phyloP scores from a whole-genome alignment of 805 yeast genomes.

The Pichia scutulata region DNA sequence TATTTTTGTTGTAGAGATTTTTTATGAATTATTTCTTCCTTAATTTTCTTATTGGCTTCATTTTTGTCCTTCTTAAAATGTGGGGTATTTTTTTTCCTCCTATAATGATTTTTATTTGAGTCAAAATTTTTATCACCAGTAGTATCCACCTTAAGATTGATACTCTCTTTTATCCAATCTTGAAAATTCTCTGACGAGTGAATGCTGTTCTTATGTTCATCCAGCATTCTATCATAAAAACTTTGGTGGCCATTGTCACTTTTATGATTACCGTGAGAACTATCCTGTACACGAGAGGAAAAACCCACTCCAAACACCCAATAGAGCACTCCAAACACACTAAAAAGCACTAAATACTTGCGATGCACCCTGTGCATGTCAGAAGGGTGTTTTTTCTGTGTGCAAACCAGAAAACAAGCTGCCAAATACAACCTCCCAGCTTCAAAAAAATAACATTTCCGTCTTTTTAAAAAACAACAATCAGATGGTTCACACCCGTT shows the following conservation, averaged over 20 bases:
- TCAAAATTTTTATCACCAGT: neutral
- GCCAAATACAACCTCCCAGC: no score
- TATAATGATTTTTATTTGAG: neutral
- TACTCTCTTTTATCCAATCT: neutral
- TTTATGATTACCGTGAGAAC: neutral
- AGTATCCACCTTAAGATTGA: neutral
- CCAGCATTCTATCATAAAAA: slow-evolving; percentile 5
- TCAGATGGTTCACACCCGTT: neutral
- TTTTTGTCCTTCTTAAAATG: neutral
- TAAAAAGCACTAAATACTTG: neutral
- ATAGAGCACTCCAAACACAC: neutral
- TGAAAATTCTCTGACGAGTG: neutral
- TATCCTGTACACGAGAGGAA: neutral
- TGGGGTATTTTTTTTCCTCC: neutral
- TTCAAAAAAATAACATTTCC: no score
- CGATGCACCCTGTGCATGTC: neutral
- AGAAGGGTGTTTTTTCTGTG: neutral
- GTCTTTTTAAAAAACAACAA: neutral
- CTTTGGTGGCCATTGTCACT: neutral
- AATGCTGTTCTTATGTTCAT: neutral
- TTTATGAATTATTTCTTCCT: neutral
- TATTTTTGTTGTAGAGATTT: neutral
- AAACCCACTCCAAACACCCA: neutral
- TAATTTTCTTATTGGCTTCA: neutral
- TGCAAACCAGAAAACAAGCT: neutral